Conservation (phyloP, 2,329 filamentous ascomycete species). For the Penicillium sclerotiorum region DNA sequence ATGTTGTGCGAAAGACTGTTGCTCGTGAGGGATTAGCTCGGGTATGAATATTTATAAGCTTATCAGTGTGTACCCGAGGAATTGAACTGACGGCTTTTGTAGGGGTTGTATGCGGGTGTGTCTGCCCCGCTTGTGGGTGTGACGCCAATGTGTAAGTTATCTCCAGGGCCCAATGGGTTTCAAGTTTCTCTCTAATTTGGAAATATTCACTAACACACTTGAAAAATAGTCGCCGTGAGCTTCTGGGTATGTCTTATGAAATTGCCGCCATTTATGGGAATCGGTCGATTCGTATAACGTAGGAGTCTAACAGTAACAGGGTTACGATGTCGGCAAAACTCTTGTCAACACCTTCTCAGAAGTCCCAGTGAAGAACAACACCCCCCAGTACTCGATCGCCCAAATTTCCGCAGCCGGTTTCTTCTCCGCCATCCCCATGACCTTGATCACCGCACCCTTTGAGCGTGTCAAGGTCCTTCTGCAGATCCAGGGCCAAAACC, state of each 20-base stretch:
- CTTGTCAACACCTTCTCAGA: slow-evolving; percentile 72
- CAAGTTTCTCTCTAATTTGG: background rate
- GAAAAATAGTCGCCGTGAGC: slow-evolving; percentile 67
- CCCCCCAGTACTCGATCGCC: slow-evolving; percentile 71
- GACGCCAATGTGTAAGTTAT: slow-evolving; percentile 91
- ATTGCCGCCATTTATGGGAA: background rate
- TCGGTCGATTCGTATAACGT: background rate
- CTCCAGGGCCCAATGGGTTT: background rate
- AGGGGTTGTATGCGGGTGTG: slow-evolving; percentile 94
- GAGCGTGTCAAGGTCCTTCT: slow-evolving; percentile 98
- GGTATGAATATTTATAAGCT: slow-evolving; percentile 37
- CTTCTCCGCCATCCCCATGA: slow-evolving; percentile 98
- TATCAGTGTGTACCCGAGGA: background rate
- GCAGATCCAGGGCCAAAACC: slow-evolving; percentile 92
- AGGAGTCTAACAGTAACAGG: slow-evolving; percentile 61
- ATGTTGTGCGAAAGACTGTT: slow-evolving; percentile 86
- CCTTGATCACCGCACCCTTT: slow-evolving; percentile 95
- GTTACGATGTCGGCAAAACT: slow-evolving; percentile 92
- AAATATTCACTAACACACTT: too few relatives aligned
- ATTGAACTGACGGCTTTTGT: slow-evolving; percentile 9
- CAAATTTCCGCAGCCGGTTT: slow-evolving; percentile 93
- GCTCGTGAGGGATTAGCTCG: slow-evolving; percentile 77
- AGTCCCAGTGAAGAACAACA: slow-evolving; percentile 62
- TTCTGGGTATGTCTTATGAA: slow-evolving; percentile 58
- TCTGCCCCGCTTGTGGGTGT: slow-evolving; percentile 93